Base-by-base conservation (phyloP, 75 land plant genomes). In the Pinus taeda region DNA sequence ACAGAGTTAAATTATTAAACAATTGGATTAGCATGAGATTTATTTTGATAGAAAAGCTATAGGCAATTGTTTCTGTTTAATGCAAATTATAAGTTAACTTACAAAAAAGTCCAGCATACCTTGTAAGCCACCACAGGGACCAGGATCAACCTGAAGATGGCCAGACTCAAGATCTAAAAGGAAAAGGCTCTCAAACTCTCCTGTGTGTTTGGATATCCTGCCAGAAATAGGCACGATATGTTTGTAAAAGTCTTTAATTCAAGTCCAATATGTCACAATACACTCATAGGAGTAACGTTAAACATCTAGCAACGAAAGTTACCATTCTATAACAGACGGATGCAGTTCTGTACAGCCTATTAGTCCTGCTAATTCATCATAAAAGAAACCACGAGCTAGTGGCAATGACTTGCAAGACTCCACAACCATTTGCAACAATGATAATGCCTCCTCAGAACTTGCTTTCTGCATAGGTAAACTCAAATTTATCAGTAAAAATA, bases 311-410 rank as follows among this genome's bases (percentile, higher is more conserved):
- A 0, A n/a, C 57, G 0, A 53, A 69, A 21, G 80, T 69, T 59
- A 95, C 98, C 98, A 95, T 63, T 95, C 97, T 76, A 93, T 74
- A 71, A 95, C 85, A 58, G 78, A 65, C 45, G 88, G 81, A 6
- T 91, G 86, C 62, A 91, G 82, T 20, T 79, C 73, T 75, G 57
- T 80, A 57, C 61, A 17, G 42, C 85, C 85, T 79, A 90, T 77
- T 20, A 84, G 33, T 39, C 57, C 65, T 9, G 80, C 78, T 55
- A 93, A 77, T 77, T 95, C 97, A 85, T 95, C 92, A 82, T 93
- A 95, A 75, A 93, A 92, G 39, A 93, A 83, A 17, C 86, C 81
- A 55, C 87, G 74, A 20, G 90, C 81, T 57, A 80, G 74, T 12
- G 81, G 71, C 29, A 83, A 74, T 72, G 83, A 60, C 73, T 93